Base-by-base conservation (phyloP, 1,139 yeast genomes). In the Yamadazyma songkhlaensis region DNA sequence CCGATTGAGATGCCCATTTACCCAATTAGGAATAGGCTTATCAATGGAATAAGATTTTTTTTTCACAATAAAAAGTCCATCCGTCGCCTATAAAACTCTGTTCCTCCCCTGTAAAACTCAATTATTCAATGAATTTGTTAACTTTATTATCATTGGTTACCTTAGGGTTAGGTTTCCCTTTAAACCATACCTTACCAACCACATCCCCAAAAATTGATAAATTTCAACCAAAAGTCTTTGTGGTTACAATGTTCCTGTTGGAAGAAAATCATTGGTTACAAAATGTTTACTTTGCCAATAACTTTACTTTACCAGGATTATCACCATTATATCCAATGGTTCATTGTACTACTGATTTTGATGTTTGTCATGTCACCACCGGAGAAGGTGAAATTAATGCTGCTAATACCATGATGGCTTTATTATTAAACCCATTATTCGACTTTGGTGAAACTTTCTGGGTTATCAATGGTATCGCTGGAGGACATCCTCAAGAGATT, bases 371-470 rank as follows among this genome's bases (percentile, higher is more conserved):
- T 52, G 55, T 79, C 41, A 78, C 84, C 34, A 77, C 83, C 11
- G 87, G 86, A 40, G 86, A 81, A 60, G 83, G 81, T 45, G 85
- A 80, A 54, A 74, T 79, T 50, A 81, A 81, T 50, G 86, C 87
- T 31, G 86, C 86, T 20, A 49, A 80, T 28, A 67, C 84, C 27
- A 57, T 80, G 43, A 67, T 77, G 37, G 80, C 86, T 3, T 59
- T 81, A 45, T 55, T 75, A 9, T 63, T 77, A 55, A 67, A 69
- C 39, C 80, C 84, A 29, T 52, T 67, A 43, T 79, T 81, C 47
- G 83, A 81, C 52, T 68, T 80, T 37, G 54, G 79, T 26, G 69
- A 73, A 49, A 78, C 85, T 27, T 80, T 79, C 60, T 80, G 78
- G 65, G 51, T 80, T 48, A 62, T 79, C 45, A 81, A 82, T 29